phyloP scores from a whole-genome alignment of 345 rosid species.

The Erysimum cheiranthoides region DNA sequence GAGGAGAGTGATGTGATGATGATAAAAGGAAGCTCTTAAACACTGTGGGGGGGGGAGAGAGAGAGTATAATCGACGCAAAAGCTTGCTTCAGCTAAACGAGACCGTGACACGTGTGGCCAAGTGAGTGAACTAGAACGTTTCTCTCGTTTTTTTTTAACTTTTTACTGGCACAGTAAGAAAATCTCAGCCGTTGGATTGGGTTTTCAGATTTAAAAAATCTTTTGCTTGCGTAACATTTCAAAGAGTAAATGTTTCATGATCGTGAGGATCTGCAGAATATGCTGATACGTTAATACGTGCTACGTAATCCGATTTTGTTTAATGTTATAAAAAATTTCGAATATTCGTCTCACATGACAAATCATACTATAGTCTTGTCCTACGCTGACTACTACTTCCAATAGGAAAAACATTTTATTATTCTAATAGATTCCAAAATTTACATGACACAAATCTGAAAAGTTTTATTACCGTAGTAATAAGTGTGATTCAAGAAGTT shows the following conservation, averaged over 20 bases:
- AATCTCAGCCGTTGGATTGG: slow-evolving; percentile 25
- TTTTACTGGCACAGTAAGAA: background rate
- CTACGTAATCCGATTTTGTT: background rate
- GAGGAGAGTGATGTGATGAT: slow-evolving; percentile 22
- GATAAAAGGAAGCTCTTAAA: slow-evolving; percentile 3
- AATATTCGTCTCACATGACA: slow-evolving; percentile 4
- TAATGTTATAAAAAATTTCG: background rate
- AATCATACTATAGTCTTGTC: slow-evolving; percentile 15
- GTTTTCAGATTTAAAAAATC: background rate
- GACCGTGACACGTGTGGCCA: slow-evolving; percentile 41
- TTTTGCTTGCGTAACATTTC: background rate
- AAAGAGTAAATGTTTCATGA: background rate
- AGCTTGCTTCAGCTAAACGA: slow-evolving; percentile 31
- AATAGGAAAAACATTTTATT: background rate
- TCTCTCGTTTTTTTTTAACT: slow-evolving; percentile 17
- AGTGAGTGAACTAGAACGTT: slow-evolving; percentile 39
- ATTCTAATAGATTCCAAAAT: slow-evolving; percentile 4
- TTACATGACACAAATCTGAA: background rate
- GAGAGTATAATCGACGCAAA: slow-evolving; percentile 31
- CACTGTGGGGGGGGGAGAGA: background rate
- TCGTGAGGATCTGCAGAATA: slow-evolving; percentile 21
- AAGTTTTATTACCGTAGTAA: background rate
- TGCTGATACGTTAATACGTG: slow-evolving; percentile 16
- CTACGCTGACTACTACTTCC: slow-evolving; percentile 5
- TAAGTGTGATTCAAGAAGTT: slow-evolving; percentile 9